Evolutionary conservation across 148 eudicot species (phyloP), one percentile per base, ranked within the genome.

Genomic region (Nepenthes gracilis): DNA sequence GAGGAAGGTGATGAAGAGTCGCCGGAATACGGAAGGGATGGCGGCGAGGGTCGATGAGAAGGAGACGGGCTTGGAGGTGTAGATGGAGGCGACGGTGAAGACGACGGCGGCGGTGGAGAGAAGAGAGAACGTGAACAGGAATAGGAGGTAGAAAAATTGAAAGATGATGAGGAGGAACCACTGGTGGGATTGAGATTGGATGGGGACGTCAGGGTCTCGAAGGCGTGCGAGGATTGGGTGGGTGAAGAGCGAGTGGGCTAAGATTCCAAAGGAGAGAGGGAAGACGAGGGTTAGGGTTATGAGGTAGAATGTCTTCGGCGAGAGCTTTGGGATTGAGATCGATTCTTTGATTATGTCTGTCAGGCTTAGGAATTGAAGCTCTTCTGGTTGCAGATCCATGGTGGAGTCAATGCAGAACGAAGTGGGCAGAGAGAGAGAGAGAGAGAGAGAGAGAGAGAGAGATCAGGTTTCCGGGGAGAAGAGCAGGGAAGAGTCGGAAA

Each of bases 161-260:
- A 85, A 80, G 43, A 72, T 8, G 12, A 92, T 73, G 49, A 92
- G 98, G 43, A 75, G 75, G 58, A 83, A 55, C 91, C 86, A 83
- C 35, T 84, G 61, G 35, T 80, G 74, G 43, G 94, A 15, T 45
- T 75, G 77, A 36, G 82, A 10, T 11, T 33, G 45, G 37, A 74
- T 34, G 2, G 78, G 75, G 13, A 67, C 67, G 6, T 64, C 10
- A 0, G 84, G 78, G 60, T 81, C 74, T 45, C 80, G 85, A 47
- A 85, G 76, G 47, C 80, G 86, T 33, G 82, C 0, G 52, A 92
- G 66, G 34, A 92, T 73, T 0, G 98, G 98, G 68, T 84, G 90
- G 2, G 96, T 92, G 82, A 92, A 88, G 50, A 92, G 79, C 4
- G 96, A 85, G 66, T 92, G 98, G 12, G 96, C 98, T n/a, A 92